These are phyloP conservation scores for Wickerhamia fluorescens DNA, from an alignment of 805 yeast genomes.

Conservation along the genomic window DNA sequence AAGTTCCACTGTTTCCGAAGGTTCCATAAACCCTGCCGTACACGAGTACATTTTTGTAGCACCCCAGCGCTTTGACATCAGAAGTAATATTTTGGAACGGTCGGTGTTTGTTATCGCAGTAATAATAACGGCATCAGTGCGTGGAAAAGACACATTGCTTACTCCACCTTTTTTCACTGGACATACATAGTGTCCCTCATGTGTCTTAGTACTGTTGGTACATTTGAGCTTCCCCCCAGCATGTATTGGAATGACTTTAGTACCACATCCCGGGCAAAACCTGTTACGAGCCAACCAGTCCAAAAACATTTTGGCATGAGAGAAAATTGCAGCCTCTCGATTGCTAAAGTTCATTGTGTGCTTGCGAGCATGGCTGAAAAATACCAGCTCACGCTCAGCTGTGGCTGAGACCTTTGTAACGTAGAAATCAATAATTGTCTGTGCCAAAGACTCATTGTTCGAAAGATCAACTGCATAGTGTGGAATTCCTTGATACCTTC, in stretches of 20 bases:
- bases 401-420: slow-evolving; percentile 13
- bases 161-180: slow-evolving; percentile 38
- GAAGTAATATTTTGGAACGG: slow-evolving; percentile 59
- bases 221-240: slow-evolving; percentile 62
- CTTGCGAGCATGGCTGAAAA: slow-evolving; percentile 30
- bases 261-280: slow-evolving; percentile 86
- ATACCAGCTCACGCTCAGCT: slow-evolving; percentile 8
- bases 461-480: slow-evolving; percentile 57
- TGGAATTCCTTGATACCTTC: slow-evolving; percentile 54
- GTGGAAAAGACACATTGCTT: slow-evolving; percentile 80
- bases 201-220: slow-evolving; percentile 17
- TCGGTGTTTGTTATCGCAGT: slow-evolving; percentile 65
- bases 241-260: slow-evolving; percentile 50
- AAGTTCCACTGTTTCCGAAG: slow-evolving; percentile 84
- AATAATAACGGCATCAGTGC: slow-evolving; percentile 87
- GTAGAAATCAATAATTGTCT: slow-evolving; percentile 23
- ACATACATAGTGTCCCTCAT: slow-evolving; percentile 17
- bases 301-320: slow-evolving; percentile 76
- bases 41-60: slow-evolving; percentile 60
- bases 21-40: slow-evolving; percentile 95
- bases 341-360: slow-evolving; percentile 28
- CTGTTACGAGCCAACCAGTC: slow-evolving; percentile 76
- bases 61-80: slow-evolving; percentile 59
- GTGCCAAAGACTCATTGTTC: slow-evolving; percentile 33
- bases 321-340: slow-evolving; percentile 57